These are phyloP conservation scores for Colletotrichum filicis DNA, from an alignment of 2,329 filamentous ascomycete species.

Conservation along the genomic window DNA sequence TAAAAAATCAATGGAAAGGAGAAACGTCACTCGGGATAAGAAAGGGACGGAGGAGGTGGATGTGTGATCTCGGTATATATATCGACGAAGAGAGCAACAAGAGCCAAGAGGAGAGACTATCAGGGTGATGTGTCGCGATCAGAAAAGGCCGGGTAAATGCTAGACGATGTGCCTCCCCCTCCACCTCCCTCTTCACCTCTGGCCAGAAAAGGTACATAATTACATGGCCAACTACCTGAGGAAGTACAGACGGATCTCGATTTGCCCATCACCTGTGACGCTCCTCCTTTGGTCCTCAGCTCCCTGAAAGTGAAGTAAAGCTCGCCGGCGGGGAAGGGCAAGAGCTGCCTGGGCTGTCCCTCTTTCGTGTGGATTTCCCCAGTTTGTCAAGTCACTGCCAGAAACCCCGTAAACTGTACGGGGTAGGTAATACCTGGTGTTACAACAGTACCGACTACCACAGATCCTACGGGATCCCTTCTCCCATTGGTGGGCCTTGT, in stretches of 20 bases:
- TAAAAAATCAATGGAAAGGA: not conserved
- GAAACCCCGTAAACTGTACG: not conserved
- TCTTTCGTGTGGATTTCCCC: slow-evolving; percentile 23
- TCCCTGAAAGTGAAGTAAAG: not conserved
- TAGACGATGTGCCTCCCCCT: not conserved
- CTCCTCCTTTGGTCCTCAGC: not conserved
- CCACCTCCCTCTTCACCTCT: not conserved
- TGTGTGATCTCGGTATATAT: slow-evolving; percentile 27
- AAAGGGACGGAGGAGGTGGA: not conserved
- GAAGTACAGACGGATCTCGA: not conserved
- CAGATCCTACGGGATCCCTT: not conserved
- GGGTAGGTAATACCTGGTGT: not conserved
- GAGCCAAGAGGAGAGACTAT: not conserved
- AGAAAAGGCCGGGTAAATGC: slow-evolving; percentile 14
- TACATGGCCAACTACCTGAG: not conserved
- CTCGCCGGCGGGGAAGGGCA: not conserved
- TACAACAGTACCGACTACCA: too few relatives aligned
- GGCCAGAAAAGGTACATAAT: not conserved
- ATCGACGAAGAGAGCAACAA: not conserved
- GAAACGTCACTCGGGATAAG: slow-evolving; percentile 4
- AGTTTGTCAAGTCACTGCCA: not conserved
- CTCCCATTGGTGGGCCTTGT: slow-evolving; percentile 9
- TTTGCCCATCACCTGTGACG: not conserved
- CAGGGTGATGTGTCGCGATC: slow-evolving; percentile 16
- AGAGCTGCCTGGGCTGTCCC: not conserved